Base-by-base conservation (phyloP, 805 yeast genomes). In the Candida awuae region DNA sequence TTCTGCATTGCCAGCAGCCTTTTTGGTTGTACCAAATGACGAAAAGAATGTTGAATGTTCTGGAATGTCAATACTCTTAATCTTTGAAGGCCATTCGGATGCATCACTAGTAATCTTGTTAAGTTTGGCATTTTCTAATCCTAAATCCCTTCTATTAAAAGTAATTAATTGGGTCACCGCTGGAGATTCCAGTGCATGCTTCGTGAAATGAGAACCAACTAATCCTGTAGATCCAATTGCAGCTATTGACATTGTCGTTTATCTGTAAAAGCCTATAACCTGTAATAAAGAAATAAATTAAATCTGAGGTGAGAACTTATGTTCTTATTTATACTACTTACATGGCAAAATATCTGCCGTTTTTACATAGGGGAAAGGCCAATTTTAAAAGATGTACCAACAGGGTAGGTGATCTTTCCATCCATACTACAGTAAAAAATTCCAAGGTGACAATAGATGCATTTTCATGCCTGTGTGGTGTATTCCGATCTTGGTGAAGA, bases 141-240 rank as follows among this genome's bases (percentile, higher is more conserved):
- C 23, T 34, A 44, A 68, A 21, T 53, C 63, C 38, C 75, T 65
- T 53, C 92, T 70, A 4, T 76, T 57, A 3, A 83, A 46, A 4
- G 85, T 67, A 27, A 59, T 59, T 6, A 80, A 54, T 16, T 65
- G 59, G 2, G 57, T 39, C 29, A 71, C 64, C 3, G 58, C 50
- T 1, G 61, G 42, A 3, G 71, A 57, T 8, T 52, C 44, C 28
- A 59, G 57, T 6, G 74, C 73, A 19, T 58, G 58, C 38, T 65
- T 68, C 38, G 84, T 54, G 43, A 84, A 68, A 18, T 63, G 67
- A 18, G 66, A 49, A 8, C 95, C 96, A 40, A 81, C 79, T 16
- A 84, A 61, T 2, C 95, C 95, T 1, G 95, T 85, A 21, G 87
- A 71, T 2, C 95, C 95, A 32, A 84, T 57, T 13, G 70, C 51